Evolutionary conservation across 257 asterid genomes (phyloP).

Genomic region (Verbascum thapsus): DNA sequence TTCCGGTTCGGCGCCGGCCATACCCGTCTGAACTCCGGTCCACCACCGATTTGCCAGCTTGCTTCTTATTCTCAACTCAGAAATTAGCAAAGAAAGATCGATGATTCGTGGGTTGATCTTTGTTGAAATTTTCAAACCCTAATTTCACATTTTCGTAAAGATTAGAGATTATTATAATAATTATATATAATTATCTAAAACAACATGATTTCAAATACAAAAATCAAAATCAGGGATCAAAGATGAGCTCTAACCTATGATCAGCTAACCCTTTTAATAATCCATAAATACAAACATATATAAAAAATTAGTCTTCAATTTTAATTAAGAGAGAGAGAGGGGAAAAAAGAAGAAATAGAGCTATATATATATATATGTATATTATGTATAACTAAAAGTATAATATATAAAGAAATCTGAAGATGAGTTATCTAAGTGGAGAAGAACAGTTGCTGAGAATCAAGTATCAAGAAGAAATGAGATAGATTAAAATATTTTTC

Average conservation of each 20-base stretch:
- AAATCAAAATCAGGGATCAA: no score
- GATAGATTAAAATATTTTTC: constrained; percentile 29
- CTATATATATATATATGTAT: constrained; percentile 9
- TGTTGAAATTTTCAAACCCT: constrained; percentile 26
- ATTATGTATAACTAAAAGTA: neutral
- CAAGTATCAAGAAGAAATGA: constrained; percentile 32
- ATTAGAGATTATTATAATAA: neutral
- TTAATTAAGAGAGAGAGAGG: constrained; percentile 7
- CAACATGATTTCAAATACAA: no score
- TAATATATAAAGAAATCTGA: constrained; percentile 10
- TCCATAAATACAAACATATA: no score
- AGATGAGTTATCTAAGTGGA: constrained; percentile 12
- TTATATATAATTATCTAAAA: no score
- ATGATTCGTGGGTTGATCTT: neutral
- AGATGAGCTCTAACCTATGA: no score
- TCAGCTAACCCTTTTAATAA: no score
- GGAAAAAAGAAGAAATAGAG: neutral
- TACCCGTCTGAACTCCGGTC: constrained; percentile 43
- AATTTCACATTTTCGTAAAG: constrained; percentile 9
- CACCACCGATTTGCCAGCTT: constrained; percentile 48
- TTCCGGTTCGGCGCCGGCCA: constrained; percentile 41
- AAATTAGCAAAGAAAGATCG: neutral
- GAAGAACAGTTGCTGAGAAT: constrained; percentile 19
- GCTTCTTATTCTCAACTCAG: neutral
- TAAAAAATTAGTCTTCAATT: no score